phyloP scores from a whole-genome alignment of 768 basidiomycete species.

The Russula abietina region DNA sequence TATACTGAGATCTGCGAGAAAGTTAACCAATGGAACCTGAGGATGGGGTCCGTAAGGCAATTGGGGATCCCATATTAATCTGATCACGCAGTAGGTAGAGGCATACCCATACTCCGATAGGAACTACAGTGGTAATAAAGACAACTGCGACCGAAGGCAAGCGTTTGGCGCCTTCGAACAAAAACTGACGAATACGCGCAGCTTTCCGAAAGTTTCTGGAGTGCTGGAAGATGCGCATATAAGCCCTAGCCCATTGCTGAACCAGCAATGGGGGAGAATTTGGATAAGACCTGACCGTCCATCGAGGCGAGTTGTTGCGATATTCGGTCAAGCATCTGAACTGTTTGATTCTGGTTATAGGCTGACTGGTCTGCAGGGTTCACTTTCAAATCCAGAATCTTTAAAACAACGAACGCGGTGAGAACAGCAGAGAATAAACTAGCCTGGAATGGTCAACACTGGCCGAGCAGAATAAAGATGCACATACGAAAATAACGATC shows the following conservation, averaged over 20 bases:
- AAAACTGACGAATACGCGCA: constrained; percentile 37
- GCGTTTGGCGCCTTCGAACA: constrained; percentile 34
- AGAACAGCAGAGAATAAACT: constrained; percentile 18
- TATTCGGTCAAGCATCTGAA: background rate
- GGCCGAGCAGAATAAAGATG: background rate
- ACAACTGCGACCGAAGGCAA: constrained; percentile 38
- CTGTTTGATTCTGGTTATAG: constrained; percentile 7
- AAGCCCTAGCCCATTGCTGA: constrained; percentile 45
- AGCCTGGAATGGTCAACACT: background rate
- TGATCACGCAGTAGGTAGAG: constrained; percentile 16
- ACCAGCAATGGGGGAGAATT: constrained; percentile 38
- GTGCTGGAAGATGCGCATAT: constrained; percentile 30
- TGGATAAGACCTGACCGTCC: background rate
- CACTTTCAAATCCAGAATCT: constrained; percentile 6
- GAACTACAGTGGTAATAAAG: constrained; percentile 1
- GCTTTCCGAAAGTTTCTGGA: constrained; percentile 30
- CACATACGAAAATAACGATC: background rate
- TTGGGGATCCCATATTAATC: constrained; percentile 1
- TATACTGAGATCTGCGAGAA: background rate
- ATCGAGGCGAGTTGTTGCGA: constrained; percentile 7
- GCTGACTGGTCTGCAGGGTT: background rate
- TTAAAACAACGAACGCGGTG: constrained; percentile 11
- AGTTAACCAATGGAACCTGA: background rate
- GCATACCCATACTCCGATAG: background rate
- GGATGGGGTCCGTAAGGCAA: constrained; percentile 11